Percentiles rank a stretch among this genome's conserved stretches.
Conservation (phyloP, 73 alveolate genomes). For the Paramecium pentaurelia region DNA sequence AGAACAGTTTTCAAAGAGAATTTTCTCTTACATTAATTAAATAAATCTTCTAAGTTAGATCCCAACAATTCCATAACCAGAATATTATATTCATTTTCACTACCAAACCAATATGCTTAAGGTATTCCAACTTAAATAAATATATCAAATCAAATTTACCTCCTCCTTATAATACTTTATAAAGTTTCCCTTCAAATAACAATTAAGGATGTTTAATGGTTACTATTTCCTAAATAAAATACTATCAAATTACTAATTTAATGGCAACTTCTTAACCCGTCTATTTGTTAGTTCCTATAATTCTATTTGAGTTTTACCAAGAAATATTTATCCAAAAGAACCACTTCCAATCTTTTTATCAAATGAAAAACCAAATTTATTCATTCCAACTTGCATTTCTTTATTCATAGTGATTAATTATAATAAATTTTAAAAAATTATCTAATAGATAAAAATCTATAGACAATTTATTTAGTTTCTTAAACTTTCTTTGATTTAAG, state of each 20-base stretch:
- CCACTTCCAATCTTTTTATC: slow-evolving; percentile 7
- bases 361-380: not conserved
- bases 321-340: not conserved
- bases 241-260: not conserved
- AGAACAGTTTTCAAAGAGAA: slow-evolving; percentile 67
- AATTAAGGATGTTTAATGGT: not conserved
- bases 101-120: slow-evolving; percentile 77
- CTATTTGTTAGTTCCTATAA: not conserved
- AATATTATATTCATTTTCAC: slow-evolving; percentile 73
- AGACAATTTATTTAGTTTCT: not conserved
- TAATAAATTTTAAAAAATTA: not conserved
- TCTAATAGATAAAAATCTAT: not conserved
- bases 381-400: not conserved
- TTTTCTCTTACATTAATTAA: slow-evolving; percentile 63
- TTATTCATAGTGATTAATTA: too few relatives aligned
- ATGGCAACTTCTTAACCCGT: not conserved
- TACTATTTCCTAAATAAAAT: not conserved
- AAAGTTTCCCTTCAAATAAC: not conserved
- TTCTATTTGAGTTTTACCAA: not conserved
- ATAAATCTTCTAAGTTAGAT: slow-evolving; percentile 70
- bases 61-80: slow-evolving; percentile 73
- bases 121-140: slow-evolving; percentile 79
- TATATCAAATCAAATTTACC: not conserved
- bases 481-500: not conserved
- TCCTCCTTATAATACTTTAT: not conserved